These are phyloP conservation scores for Tulasnella sp. DNA, from an alignment of 768 basidiomycete species.

Conservation along the genomic window DNA sequence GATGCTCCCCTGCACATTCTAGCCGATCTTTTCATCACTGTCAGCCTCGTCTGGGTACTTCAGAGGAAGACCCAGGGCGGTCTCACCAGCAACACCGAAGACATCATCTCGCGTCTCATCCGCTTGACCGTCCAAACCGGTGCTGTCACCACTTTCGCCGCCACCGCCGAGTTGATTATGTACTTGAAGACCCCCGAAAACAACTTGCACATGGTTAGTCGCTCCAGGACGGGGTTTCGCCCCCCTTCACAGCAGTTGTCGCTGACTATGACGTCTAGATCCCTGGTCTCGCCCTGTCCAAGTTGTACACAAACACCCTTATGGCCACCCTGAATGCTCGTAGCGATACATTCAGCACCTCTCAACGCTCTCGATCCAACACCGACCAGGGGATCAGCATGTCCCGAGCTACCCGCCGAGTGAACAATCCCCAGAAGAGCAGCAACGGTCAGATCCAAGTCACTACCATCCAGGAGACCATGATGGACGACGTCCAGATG, in stretches of 20 bases:
- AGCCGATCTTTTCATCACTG: constrained; percentile 26
- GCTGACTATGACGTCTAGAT: neutral
- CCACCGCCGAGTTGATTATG: constrained; percentile 26
- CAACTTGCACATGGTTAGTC: constrained; percentile 23
- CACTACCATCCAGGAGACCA: constrained; percentile 14
- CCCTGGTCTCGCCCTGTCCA: constrained; percentile 25
- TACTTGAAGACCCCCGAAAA: constrained; percentile 21
- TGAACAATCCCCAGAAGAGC: neutral
- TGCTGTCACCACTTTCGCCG: constrained; percentile 21
- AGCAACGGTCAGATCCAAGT: constrained; percentile 3
- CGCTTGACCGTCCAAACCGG: constrained; percentile 27
- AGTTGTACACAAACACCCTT: constrained; percentile 28
- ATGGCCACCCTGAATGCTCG: constrained; percentile 27
- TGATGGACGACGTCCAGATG: constrained; percentile 10
- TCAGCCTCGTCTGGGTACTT: constrained; percentile 19
- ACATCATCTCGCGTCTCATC: constrained; percentile 23
- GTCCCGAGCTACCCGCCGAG: neutral
- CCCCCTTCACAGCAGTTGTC: no score
- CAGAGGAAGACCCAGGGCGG: neutral
- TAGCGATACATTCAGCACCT: constrained; percentile 10
- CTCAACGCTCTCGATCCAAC: neutral
- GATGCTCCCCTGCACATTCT: neutral
- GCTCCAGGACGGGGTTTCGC: no score
- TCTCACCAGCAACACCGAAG: constrained; percentile 15
- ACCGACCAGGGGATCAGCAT: neutral